Evolutionary conservation across 805 yeast species (phyloP).

Genomic region (Jamesozyma jinghongensis): DNA sequence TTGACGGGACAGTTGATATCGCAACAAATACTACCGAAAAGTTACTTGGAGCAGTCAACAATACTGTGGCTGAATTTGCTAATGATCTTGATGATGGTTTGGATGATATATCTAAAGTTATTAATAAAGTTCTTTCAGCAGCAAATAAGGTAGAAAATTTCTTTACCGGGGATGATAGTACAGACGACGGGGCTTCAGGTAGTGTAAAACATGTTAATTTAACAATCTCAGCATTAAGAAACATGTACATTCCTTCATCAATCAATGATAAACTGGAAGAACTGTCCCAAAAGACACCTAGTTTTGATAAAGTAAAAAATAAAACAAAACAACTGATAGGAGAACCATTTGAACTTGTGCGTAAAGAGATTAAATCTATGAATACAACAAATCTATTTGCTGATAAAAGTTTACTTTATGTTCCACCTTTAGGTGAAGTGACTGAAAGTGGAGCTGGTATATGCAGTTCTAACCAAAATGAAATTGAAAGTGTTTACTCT

Average conservation of each 20-base stretch:
- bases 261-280: conserved; percentile 49
- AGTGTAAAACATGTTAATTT: conserved; percentile 43
- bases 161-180: conserved; percentile 39
- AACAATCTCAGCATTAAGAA: conserved; percentile 45
- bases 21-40: conserved; percentile 67
- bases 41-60: conserved; percentile 52
- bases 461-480: conserved; percentile 34
- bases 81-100: conserved; percentile 59
- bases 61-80: conserved; percentile 45
- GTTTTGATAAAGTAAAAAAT: conserved; percentile 54
- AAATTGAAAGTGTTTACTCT: conserved; percentile 34
- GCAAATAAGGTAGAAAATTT: conserved; percentile 46
- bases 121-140: conserved; percentile 48
- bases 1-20: conserved; percentile 61
- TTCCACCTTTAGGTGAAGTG: conserved; percentile 31
- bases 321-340: conserved; percentile 46
- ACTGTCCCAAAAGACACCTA: conserved; percentile 48
- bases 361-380: conserved; percentile 31
- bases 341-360: conserved; percentile 49
- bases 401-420: conserved; percentile 26
- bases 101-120: conserved; percentile 44
- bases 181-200: conserved; percentile 17
- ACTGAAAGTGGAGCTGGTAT: conserved; percentile 20
- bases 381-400: conserved; percentile 23
- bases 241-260: conserved; percentile 55